These are phyloP conservation scores for Gynandropsis gynandra DNA, from an alignment of 345 rosid genomes.

Conservation along the genomic window DNA sequence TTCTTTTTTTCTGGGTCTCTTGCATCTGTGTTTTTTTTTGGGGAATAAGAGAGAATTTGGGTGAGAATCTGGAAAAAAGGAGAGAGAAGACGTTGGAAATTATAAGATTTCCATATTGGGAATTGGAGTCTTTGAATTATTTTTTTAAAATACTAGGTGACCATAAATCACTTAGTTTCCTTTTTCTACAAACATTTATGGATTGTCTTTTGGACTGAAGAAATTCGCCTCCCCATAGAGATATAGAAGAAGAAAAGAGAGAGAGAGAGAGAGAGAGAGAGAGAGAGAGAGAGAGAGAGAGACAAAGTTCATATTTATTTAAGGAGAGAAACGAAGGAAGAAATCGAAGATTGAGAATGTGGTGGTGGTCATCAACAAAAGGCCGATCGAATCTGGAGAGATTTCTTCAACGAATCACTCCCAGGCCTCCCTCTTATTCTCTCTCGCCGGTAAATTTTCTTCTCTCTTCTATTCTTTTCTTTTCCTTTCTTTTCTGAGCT, in stretches of 20 bases:
- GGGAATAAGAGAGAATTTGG: neutral
- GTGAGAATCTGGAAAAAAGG: slow-evolving; percentile 22
- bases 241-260: slow-evolving; percentile 7
- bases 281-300: neutral
- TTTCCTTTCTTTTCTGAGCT: too few relatives aligned
- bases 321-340: neutral
- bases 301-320: too few relatives aligned
- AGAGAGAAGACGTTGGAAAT: slow-evolving; percentile 19
- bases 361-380: slow-evolving; percentile 28
- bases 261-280: slow-evolving; percentile 9
- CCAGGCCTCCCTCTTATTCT: slow-evolving; percentile 25
- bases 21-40: neutral
- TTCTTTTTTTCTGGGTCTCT: neutral
- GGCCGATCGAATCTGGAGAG: slow-evolving; percentile 34
- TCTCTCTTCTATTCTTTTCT: neutral
- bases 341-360: slow-evolving; percentile 20
- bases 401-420: slow-evolving; percentile 28
- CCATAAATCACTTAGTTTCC: slow-evolving; percentile 19
- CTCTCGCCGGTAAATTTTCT: slow-evolving; percentile 20
- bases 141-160: slow-evolving; percentile 13
- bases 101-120: slow-evolving; percentile 25
- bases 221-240: too few relatives aligned
- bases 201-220: too few relatives aligned
- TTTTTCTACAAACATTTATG: neutral
- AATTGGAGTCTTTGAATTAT: slow-evolving; percentile 1